Percentiles rank a stretch among this genome's conserved stretches.
phyloP scores from a whole-genome alignment of 805 yeast species.

The Kuraishia borneana region DNA sequence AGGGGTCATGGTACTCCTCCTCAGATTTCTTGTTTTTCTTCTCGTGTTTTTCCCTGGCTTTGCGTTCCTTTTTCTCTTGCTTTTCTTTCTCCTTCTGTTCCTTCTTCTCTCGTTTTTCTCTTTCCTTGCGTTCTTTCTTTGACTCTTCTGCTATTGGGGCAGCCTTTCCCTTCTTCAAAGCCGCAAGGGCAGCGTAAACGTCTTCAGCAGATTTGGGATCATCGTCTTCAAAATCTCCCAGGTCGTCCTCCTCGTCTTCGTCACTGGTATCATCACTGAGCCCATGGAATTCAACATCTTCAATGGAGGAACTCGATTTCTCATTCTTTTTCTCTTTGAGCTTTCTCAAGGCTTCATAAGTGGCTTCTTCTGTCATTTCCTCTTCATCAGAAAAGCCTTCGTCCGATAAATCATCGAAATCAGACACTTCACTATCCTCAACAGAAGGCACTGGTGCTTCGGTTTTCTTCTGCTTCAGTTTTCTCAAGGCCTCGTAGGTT shows the following conservation, averaged over 20 bases:
- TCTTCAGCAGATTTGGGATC: slow-evolving; percentile 25
- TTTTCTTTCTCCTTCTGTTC: slow-evolving; percentile 7
- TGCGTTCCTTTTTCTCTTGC: slow-evolving; percentile 5
- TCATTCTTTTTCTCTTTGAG: slow-evolving; percentile 16
- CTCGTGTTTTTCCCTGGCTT: slow-evolving; percentile 3
- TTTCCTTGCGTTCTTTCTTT: slow-evolving; percentile 6
- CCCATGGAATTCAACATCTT: slow-evolving; percentile 14
- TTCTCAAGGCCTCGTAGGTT: slow-evolving; percentile 16
- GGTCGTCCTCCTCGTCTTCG: not conserved
- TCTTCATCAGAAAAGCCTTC: slow-evolving; percentile 10
- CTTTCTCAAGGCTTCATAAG: slow-evolving; percentile 15
- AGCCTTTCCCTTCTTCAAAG: no score
- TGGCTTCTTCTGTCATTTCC: slow-evolving; percentile 6
- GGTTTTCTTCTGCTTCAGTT: slow-evolving; percentile 13
- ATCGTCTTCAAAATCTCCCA: slow-evolving; percentile 8
- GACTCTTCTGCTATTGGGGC: slow-evolving; percentile 15
- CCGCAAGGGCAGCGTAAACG: slow-evolving; percentile 31
- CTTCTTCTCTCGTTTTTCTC: slow-evolving; percentile 7
- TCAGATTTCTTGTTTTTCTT: slow-evolving; percentile 24
- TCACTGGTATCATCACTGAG: no score
- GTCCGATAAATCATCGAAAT: no score
- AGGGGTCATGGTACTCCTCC: not conserved
- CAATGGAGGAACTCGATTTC: slow-evolving; percentile 12
- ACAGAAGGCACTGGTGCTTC: slow-evolving; percentile 8
- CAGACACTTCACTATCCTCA: slow-evolving; percentile 15